Percentiles rank a stretch among this genome's conserved stretches.
phyloP scores from a whole-genome alignment of 2,329 filamentous ascomycete species.

The Blumeria hordei region DNA sequence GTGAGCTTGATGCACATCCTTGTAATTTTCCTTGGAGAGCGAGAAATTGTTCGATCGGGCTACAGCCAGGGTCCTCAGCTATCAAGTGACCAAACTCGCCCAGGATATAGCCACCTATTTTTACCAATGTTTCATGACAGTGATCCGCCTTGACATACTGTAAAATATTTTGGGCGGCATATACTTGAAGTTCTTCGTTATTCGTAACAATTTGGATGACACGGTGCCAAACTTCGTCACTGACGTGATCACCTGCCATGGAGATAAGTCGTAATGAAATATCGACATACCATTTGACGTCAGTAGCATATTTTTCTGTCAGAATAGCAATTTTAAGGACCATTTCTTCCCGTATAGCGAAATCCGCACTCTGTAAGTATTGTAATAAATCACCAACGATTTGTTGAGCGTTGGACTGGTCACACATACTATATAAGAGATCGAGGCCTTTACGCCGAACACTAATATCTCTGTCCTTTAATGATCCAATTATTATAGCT shows the following conservation, averaged over 20 bases:
- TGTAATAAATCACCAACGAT: slow-evolving; percentile 86
- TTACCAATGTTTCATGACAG: slow-evolving; percentile 91
- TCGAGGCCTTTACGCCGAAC: slow-evolving; percentile 89
- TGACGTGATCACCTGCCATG: slow-evolving; percentile 94
- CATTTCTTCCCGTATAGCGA: slow-evolving; percentile 97
- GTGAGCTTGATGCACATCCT: slow-evolving; percentile 66
- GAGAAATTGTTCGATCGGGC: slow-evolving; percentile 90
- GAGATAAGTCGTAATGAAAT: slow-evolving; percentile 85
- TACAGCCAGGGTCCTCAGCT: slow-evolving; percentile 75
- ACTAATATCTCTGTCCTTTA: slow-evolving; percentile 91
- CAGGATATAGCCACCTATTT: slow-evolving; percentile 88
- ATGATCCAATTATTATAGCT: slow-evolving; percentile 77
- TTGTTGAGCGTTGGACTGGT: slow-evolving; percentile 74
- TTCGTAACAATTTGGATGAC: slow-evolving; percentile 98
- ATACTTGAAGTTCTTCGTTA: slow-evolving; percentile 93
- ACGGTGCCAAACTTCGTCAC: slow-evolving; percentile 96
- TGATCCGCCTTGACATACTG: slow-evolving; percentile 81
- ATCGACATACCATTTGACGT: slow-evolving; percentile 98
- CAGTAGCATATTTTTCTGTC: slow-evolving; percentile 94
- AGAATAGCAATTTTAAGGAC: slow-evolving; percentile 95
- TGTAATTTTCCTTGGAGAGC: slow-evolving; percentile 77
- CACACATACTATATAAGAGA: slow-evolving; percentile 97
- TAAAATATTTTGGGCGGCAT: slow-evolving; percentile 79
- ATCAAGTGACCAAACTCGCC: slow-evolving; percentile 95
- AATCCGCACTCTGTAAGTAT: slow-evolving; percentile 89